Evolutionary conservation across 176 grass and related monocot genomes (phyloP).

Genomic region (Rhynchospora tenuis): DNA sequence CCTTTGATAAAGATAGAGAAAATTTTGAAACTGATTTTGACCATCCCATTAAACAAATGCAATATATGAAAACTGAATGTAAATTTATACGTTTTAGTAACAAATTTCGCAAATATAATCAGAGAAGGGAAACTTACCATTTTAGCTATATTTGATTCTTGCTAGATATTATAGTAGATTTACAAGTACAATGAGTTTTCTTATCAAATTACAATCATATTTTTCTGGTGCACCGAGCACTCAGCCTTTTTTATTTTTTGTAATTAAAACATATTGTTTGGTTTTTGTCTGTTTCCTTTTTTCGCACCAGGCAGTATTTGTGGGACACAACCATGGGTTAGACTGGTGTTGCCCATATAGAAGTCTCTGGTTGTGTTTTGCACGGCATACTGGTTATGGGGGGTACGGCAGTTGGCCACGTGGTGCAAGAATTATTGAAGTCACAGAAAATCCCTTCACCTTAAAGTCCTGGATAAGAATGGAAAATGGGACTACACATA

Average conservation of each 20-base stretch:
- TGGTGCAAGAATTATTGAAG: slow-evolving; percentile 60
- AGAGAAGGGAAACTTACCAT: too few relatives aligned
- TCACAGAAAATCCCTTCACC: slow-evolving; percentile 38
- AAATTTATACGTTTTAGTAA: too few relatives aligned
- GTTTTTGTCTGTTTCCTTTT: neutral
- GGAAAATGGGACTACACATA: slow-evolving; percentile 61
- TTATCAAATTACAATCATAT: too few relatives aligned
- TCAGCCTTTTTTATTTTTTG: neutral
- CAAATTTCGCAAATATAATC: too few relatives aligned
- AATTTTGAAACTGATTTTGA: too few relatives aligned
- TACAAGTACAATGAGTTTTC: too few relatives aligned
- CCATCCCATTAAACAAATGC: too few relatives aligned
- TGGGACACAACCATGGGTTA: slow-evolving; percentile 85
- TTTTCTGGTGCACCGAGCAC: too few relatives aligned
- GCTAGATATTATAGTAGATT: too few relatives aligned
- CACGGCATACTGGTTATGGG: slow-evolving; percentile 68
- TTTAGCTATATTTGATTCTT: too few relatives aligned
- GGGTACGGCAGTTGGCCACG: slow-evolving; percentile 68
- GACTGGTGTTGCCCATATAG: slow-evolving; percentile 90
- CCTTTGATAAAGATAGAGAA: too few relatives aligned
- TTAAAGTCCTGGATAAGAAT: slow-evolving; percentile 67
- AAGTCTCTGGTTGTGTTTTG: slow-evolving; percentile 70
- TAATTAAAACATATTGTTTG: neutral
- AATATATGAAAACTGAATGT: too few relatives aligned
- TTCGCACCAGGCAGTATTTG: slow-evolving; percentile 51